Evolutionary conservation across 345 rosid genomes (phyloP), one percentile per base, ranked within the genome.

Genomic region (Noccaea bulbosa): DNA sequence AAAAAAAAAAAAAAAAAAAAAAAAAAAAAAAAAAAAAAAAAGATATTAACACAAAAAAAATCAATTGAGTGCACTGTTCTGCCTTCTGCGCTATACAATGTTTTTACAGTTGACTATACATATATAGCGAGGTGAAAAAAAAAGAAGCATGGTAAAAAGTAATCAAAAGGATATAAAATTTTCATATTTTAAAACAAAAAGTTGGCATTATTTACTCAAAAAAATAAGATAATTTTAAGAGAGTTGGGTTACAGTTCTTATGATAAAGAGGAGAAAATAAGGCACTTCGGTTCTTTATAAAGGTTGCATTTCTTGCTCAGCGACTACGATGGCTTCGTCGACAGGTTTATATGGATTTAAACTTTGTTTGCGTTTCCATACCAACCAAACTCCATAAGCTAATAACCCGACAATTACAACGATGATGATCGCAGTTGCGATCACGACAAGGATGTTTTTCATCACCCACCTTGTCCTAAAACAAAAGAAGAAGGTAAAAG

Each of bases 301-400:
- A 1, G 87, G 91, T 64, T 88, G 91, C 46, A 88, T 77, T 75
- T 88, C 94, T 72, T 82, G 91, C 70, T 84, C 91, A 0, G 84
- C 83, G 11, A 65, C 76, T 24, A 41, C 58, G 61, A 41, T 66
- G 61, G 72, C 79, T 4, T 46, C 69, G 55, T 81, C 83, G 0
- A 86, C 89, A 8, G 87, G 91, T 70, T 81, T 86, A 79, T 88
- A 86, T 30, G 79, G 73, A 67, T 76, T 80, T 1, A 62, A 51
- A 9, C 56, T 9, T 80, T 79, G 83, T 45, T 78, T 78, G 43
- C 40, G 76, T 78, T 79, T 86, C 91, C 79, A 67, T 14, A 86
- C 45, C 43, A 80, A 34, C 89, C 85, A 83, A 41, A 64, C 69
- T 39, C 82, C 85, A 48, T 71, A 79, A 77, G 71, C 79, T 61